These are phyloP conservation scores for Rhizophora mangle DNA, from an alignment of 345 rosid species.

Conservation along the genomic window DNA sequence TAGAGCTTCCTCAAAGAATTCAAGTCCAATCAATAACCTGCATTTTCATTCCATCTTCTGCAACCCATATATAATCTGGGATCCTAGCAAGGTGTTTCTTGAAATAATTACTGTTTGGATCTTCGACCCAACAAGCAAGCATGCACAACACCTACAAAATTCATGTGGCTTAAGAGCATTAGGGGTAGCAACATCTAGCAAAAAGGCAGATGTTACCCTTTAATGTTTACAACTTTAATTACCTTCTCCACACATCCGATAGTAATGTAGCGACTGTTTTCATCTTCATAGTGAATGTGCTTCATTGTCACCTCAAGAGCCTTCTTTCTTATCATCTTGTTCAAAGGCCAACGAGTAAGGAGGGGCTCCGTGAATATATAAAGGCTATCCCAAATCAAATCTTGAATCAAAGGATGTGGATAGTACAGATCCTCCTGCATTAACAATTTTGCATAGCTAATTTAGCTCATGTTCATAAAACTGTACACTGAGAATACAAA, in stretches of 20 bases:
- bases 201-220: neutral
- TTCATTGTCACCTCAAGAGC: slow-evolving; percentile 24
- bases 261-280: slow-evolving; percentile 35
- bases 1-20: neutral
- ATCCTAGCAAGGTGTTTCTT: slow-evolving; percentile 58
- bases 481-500: neutral
- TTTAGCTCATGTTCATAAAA: neutral
- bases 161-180: neutral
- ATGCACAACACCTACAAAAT: slow-evolving; percentile 39
- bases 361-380: slow-evolving; percentile 24
- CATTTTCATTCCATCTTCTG: slow-evolving; percentile 69
- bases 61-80: slow-evolving; percentile 58
- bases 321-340: slow-evolving; percentile 21
- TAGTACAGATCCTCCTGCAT: slow-evolving; percentile 34
- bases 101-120: slow-evolving; percentile 48
- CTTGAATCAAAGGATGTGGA: slow-evolving; percentile 22
- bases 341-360: slow-evolving; percentile 32
- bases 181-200: neutral
- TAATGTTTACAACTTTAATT: neutral
- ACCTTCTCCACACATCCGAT: slow-evolving; percentile 34
- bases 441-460: neutral
- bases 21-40: slow-evolving; percentile 31
- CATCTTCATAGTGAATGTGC: slow-evolving; percentile 31
- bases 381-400: slow-evolving; percentile 30
- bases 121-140: slow-evolving; percentile 74